Evolutionary conservation across 805 yeast species (phyloP).

Genomic region (Peterozyma xylosa): DNA sequence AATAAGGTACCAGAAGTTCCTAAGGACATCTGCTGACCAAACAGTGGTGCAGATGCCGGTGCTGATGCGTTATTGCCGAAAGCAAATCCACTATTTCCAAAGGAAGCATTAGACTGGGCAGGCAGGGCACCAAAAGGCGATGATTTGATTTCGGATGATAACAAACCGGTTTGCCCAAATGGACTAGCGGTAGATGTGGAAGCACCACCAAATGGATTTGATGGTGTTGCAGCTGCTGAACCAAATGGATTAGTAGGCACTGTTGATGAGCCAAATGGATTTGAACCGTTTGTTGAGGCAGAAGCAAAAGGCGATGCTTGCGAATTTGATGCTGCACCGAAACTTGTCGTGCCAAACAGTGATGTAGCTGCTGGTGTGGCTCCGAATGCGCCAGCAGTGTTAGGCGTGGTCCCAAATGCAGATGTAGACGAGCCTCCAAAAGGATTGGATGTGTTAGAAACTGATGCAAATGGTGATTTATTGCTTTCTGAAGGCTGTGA

Average conservation of each 20-base stretch:
- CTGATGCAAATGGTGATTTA: slow-evolving; percentile 3
- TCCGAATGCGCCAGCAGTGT: slow-evolving; percentile 9
- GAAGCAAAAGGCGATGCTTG: slow-evolving; percentile 13
- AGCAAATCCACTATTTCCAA: neutral
- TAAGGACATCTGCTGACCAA: neutral
- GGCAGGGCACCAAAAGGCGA: slow-evolving; percentile 9
- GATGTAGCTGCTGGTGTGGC: slow-evolving; percentile 7
- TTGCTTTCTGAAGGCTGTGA: slow-evolving; percentile 2
- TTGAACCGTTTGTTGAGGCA: slow-evolving; percentile 6
- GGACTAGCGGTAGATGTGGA: slow-evolving; percentile 9
- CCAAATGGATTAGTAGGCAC: slow-evolving; percentile 1
- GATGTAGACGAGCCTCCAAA: slow-evolving; percentile 11
- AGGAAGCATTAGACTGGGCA: slow-evolving; percentile 1
- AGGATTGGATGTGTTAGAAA: slow-evolving; percentile 5
- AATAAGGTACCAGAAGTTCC: neutral
- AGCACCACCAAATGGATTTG: slow-evolving; percentile 7
- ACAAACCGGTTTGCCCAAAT: slow-evolving; percentile 16
- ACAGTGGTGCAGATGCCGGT: neutral
- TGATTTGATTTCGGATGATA: slow-evolving; percentile 7
- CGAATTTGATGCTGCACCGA: slow-evolving; percentile 10
- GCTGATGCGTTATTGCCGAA: slow-evolving; percentile 1
- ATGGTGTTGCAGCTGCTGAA: slow-evolving; percentile 1
- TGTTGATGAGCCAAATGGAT: slow-evolving; percentile 4
- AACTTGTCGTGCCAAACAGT: slow-evolving; percentile 11
- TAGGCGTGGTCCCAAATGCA: slow-evolving; percentile 12